Base-by-base conservation (phyloP, 495 filamentous ascomycete genomes). In the Aspergillus nidulans region DNA sequence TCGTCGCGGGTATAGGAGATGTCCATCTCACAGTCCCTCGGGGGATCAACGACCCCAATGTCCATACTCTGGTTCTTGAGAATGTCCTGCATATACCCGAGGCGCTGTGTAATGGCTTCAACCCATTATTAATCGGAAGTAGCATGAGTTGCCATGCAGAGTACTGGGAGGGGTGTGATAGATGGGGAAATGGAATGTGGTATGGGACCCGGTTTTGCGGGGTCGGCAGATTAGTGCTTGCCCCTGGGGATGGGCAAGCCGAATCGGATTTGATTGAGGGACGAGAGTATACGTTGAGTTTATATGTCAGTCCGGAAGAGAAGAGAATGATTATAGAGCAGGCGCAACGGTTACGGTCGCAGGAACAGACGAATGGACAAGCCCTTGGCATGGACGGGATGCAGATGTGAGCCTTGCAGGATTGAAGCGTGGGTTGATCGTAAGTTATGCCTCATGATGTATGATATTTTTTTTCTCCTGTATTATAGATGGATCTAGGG, bases 31-130 rank as follows among this genome's bases (percentile, higher is more conserved):
- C 30, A 2, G 60, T 65, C 34, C 40, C 49, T 9, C 28, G 41
- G 0, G 52, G 47, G 4, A 47, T 21, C 6, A 41, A 58, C 18
- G 46, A 55, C 16, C 38, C 39, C 23, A 42, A 26, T 1, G 41
- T 51, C 12, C 47, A 57, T 9, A 45, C 30, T 3, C 48, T 69
- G 13, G 55, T 57, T n/a, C 52, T 69, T 8, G 58, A 69, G 13
- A 56, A 61, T 40, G 66, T 69, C 45, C 62, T 69, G 52, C 66
- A 67, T 53, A 63, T 67, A 49, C 64, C 66, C 4, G 60, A 61
- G 16, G 66, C 66, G 0, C 43, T 67, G 9, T 69, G 66, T 32
- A 69, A 69, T 52, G 66, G 66, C 8, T 69, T 69, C 26, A 66
- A 63, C 39, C 60, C 62, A 41, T 16, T 66, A 41, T 52, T 61